Percentiles rank a stretch among this genome's conserved stretches.
Conservation (phyloP, 202 grass and related monocot genomes). For the Panicum virgatum region DNA sequence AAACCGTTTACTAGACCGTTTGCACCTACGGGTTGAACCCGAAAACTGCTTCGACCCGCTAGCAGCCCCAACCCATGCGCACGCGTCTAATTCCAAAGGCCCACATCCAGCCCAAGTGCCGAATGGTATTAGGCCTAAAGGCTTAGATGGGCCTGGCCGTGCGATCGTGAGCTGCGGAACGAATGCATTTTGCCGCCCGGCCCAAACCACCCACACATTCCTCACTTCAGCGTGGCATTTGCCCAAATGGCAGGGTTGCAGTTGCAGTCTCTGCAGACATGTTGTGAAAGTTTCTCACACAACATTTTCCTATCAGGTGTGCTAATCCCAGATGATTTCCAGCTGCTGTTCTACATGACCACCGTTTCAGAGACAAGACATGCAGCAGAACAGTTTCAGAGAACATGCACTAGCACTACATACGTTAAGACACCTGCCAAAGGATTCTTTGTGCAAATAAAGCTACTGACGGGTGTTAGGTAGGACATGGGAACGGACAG, state of each 20-base stretch:
- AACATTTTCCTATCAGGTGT: not conserved
- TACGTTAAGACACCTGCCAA: not conserved
- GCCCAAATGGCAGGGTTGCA: not conserved
- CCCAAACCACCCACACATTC: too few relatives aligned
- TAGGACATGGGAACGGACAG: constrained; percentile 6
- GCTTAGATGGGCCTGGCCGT: not conserved
- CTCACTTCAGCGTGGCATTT: not conserved
- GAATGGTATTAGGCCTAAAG: not conserved
- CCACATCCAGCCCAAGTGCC: not conserved
- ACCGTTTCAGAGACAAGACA: not conserved
- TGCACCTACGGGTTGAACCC: not conserved
- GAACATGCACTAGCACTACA: not conserved
- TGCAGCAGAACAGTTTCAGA: not conserved
- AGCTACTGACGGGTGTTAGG: not conserved
- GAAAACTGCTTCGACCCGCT: not conserved
- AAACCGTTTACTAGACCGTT: not conserved
- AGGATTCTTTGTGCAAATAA: not conserved
- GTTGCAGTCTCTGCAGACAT: not conserved
- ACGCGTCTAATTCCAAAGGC: not conserved
- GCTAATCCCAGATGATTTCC: not conserved
- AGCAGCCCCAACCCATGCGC: not conserved
- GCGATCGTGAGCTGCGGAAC: not conserved
- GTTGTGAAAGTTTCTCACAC: not conserved
- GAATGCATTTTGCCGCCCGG: too few relatives aligned
- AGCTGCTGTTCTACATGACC: not conserved